Evolutionary conservation across 805 yeast genomes (phyloP), one percentile per base, ranked within the genome.

Genomic region (Kodamaea leandrae): DNA sequence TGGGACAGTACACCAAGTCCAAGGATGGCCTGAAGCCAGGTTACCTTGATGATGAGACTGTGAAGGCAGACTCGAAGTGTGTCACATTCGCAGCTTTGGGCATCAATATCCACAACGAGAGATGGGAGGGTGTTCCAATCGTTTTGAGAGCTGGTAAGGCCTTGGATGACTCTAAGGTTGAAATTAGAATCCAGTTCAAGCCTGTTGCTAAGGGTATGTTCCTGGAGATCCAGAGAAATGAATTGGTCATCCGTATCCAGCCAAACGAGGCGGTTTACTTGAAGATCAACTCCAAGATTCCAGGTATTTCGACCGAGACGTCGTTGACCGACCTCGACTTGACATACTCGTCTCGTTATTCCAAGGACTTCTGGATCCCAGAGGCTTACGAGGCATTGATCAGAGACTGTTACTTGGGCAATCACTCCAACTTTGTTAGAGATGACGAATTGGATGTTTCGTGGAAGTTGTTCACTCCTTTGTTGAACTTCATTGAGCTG

Each of bases 91-190:
- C 97, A 9, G 96, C 96, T 2, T 59, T 93, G 44, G 77, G 82
- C 16, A 59, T 91, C 47, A 71, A 81, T 50, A 86, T 93, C 63
- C 74, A 81, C 56, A 93, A 90, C 64, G 98, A 93, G 67, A 81
- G 97, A 60, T 93, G 99, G 99, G 93, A 86, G 48, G 98, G 98
- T 57, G 98, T 93, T 33, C 99, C 99, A 41, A 80, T 93, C 58
- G 83, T 93, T 39, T 73, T 93, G 73, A 80, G 96, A 69, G 99
- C 98, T 12, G 99, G 99, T 58, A 93, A 93, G 70, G 96, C 98
- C n/a, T 72, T 93, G 46, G 88, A 91, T 63, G 90, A 83, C 57
- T 85, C 91, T 45, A 89, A 89, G 74, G 99, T 93, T 37, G 99
- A 93, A 71, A 83, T 93, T 49, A 79, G 98, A 64, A 71, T 93